Base-by-base conservation (phyloP, 1,139 yeast species). In the Candida glucosophila region DNA sequence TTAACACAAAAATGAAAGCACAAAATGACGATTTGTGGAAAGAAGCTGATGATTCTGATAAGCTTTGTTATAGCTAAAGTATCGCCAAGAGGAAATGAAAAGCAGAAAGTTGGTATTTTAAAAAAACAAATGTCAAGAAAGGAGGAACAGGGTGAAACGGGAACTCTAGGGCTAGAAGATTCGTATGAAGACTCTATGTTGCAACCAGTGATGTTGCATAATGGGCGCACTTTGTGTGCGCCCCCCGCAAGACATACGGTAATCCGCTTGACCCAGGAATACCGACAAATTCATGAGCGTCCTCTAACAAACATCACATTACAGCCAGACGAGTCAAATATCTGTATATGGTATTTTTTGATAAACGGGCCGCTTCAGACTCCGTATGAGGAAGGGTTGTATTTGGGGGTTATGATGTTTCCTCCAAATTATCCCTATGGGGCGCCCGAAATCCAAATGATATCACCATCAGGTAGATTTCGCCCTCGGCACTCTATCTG, bases 361-460 rank as follows among this genome's bases (percentile, higher is more conserved):
- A 22, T 41, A 6, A 27, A 33, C 23, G 47, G 47, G 9, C 31
- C 34, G 9, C 27, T 20, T 4, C 29, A 26, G 9, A 39, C 44
- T 4, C 34, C 35, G 5, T 40, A 30, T 23, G 33, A 30, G 10
- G 34, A 34, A 4, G 45, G 47, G 5, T 28, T 40, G 15, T 41
- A 37, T 24, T 24, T 40, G 25, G 41, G 40, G n/a, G 32, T 33
- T 10, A 24, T 40, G 4, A 27, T 35, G 15, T 40, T 40, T 21
- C 45, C 47, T 10, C 19, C 28, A 4, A 27, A 40, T 20, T 41
- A 26, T 25, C 44, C 45, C 4, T 35, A 27, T 27, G 22, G 22
- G 7, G 34, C 44, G 3, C 44, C 44, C 6, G 43, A 40, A 18
- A 34, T 40, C 15, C 43, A 36, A 23, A 33, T 40, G 39, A 39